These are phyloP conservation scores for Phytophthora syringae DNA, from an alignment of 352 stramenopile genomes.

Conservation along the genomic window DNA sequence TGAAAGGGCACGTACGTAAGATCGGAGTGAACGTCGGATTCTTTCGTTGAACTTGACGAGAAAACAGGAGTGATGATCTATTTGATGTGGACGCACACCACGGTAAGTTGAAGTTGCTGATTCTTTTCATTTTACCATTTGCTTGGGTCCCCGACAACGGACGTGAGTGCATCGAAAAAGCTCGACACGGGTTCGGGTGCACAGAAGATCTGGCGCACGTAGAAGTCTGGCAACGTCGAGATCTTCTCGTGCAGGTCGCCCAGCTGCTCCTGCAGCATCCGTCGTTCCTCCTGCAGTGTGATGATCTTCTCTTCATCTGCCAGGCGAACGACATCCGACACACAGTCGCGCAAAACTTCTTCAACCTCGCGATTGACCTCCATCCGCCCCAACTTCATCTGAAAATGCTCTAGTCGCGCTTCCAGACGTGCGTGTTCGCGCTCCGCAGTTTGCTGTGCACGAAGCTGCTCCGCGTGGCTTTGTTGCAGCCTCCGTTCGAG, in stretches of 20 bases:
- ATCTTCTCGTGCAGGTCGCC: constrained; percentile 84
- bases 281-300: constrained; percentile 70
- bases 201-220: too few relatives aligned
- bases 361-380: constrained; percentile 60
- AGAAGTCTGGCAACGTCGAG: constrained; percentile 70
- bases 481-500: constrained; percentile 32
- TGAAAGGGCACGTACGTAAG: constrained; percentile 22
- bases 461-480: constrained; percentile 14
- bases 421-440: constrained; percentile 44
- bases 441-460: constrained; percentile 36
- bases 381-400: constrained; percentile 62
- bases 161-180: constrained; percentile 1
- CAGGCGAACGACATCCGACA: constrained; percentile 57
- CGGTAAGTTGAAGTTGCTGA: constrained; percentile 24
- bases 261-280: constrained; percentile 72
- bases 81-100: constrained; percentile 32
- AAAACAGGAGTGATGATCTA: constrained; percentile 14
- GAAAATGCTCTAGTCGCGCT: constrained; percentile 55
- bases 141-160: constrained; percentile 28
- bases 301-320: constrained; percentile 66
- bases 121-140: constrained; percentile 34
- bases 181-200: too few relatives aligned
- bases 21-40: constrained; percentile 14
- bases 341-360: constrained; percentile 59
- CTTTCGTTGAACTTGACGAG: constrained; percentile 9